Evolutionary conservation across 345 rosid genomes (phyloP), one percentile per base, ranked within the genome.

Genomic region (Bruguiera gymnorhiza): DNA sequence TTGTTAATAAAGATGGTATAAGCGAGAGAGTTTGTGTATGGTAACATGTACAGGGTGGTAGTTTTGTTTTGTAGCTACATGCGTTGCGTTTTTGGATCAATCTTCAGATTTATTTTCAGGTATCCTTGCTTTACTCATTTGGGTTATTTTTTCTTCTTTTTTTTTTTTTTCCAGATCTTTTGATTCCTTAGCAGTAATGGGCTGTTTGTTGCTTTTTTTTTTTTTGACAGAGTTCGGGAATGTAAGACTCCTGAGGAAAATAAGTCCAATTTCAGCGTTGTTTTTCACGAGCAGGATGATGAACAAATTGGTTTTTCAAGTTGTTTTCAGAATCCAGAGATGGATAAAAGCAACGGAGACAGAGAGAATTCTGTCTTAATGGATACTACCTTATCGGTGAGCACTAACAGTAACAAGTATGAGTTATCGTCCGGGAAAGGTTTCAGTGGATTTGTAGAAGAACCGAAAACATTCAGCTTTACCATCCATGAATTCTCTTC

Each of bases 361-460:
- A 60, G 5, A 36, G 73, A 73, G 50, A 67, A 46, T 54, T 76
- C 68, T 62, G 73, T 76, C 70, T 11, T 82, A 36, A 46, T 58
- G 50, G 73, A 59, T 27, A 26, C 77, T 39, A 67, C 29, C 48
- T 60, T 50, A 48, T 70, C 77, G 66, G 57, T 29, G 6, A 71
- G 72, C 20, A 62, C 67, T 31, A 85, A 74, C 16, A 62, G 65
- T 31, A 85, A 74, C 32, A 87, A 79, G 78, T 86, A 66, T 62
- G 79, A 88, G 37, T 81, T 80, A 43, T 70, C 62, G 5, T 75
- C 77, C 8, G 75, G 77, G 61, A 82, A 67, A 51, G 74, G 62
- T 61, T 65, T 87, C 67, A 66, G 66, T 58, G 83, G 87, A 62
- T 86, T 84, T 72, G 65, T 87, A 36, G 86, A 88, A 70, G 86